These are phyloP conservation scores for Apiotrichum sp. DNA, from an alignment of 1,284 basidiomycete genomes.

Conservation along the genomic window DNA sequence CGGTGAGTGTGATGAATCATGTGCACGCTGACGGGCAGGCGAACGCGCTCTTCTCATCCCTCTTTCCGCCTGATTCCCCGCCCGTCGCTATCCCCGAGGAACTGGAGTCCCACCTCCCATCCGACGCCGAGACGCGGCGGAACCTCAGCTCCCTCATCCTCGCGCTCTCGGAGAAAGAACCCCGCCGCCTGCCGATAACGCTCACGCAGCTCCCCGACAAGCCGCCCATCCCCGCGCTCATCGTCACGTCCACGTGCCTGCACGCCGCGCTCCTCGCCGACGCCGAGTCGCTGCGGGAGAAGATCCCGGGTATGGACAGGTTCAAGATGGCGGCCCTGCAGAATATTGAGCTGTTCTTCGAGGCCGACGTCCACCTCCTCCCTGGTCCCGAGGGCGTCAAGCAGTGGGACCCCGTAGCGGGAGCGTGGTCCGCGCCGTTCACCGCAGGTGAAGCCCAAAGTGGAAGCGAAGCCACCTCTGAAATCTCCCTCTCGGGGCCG, in stretches of 20 bases:
- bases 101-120: background rate
- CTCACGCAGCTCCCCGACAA: constrained; percentile 46
- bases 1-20: constrained; percentile 37
- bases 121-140: background rate
- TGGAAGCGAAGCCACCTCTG: background rate
- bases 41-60: constrained; percentile 71
- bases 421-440: constrained; percentile 51
- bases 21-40: constrained; percentile 47
- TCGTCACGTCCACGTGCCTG: constrained; percentile 56
- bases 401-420: constrained; percentile 56
- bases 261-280: constrained; percentile 80
- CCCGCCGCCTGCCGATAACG: constrained; percentile 56
- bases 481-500: constrained; percentile 57
- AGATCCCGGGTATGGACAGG: constrained; percentile 70
- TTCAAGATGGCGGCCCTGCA: constrained; percentile 76
- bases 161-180: constrained; percentile 48
- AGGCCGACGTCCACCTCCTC: constrained; percentile 55
- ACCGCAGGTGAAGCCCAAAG: constrained; percentile 13
- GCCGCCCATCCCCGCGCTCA: constrained; percentile 54
- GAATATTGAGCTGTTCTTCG: constrained; percentile 70
- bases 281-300: constrained; percentile 65
- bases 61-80: constrained; percentile 45
- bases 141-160: constrained; percentile 16
- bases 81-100: background rate
- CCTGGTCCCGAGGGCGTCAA: constrained; percentile 24